Percentiles rank a stretch among this genome's conserved stretches.
These are phyloP conservation scores for Endotrypanum monterogeii DNA, from an alignment of 208 protist genomes.

Conservation along the genomic window DNA sequence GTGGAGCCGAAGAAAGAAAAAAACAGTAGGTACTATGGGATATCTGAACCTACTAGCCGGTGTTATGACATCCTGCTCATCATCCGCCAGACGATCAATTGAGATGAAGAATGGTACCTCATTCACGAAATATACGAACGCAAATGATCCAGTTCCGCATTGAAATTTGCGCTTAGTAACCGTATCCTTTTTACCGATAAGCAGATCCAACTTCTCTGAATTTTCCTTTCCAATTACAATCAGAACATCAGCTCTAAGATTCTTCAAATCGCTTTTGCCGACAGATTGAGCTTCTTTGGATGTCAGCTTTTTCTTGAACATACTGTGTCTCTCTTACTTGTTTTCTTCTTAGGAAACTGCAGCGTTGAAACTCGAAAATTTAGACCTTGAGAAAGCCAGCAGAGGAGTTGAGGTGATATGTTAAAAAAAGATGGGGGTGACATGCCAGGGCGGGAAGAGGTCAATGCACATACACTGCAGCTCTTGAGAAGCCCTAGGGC, in stretches of 20 bases:
- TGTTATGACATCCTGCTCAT: constrained; percentile 29
- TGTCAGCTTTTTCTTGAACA: constrained; percentile 73
- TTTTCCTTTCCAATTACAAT: constrained; percentile 44
- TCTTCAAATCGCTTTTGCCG: constrained; percentile 56
- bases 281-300: constrained; percentile 47
- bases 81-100: constrained; percentile 36
- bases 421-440: neutral
- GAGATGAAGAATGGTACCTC: constrained; percentile 59
- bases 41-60: constrained; percentile 1
- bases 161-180: constrained; percentile 43
- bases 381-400: neutral
- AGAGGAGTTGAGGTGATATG: neutral
- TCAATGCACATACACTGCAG: neutral
- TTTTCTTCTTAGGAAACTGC: neutral
- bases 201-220: constrained; percentile 37
- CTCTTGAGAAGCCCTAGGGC: neutral
- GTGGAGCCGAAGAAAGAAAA: constrained; percentile 56
- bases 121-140: constrained; percentile 53
- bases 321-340: constrained; percentile 9
- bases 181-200: constrained; percentile 58
- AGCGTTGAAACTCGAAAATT: neutral
- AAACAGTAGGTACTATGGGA: constrained; percentile 56
- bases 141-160: constrained; percentile 42
- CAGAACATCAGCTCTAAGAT: constrained; percentile 42
- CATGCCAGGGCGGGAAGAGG: neutral